Base-by-base conservation (phyloP, 2,329 filamentous ascomycete species). In the Myriosclerotinia scirpicola region DNA sequence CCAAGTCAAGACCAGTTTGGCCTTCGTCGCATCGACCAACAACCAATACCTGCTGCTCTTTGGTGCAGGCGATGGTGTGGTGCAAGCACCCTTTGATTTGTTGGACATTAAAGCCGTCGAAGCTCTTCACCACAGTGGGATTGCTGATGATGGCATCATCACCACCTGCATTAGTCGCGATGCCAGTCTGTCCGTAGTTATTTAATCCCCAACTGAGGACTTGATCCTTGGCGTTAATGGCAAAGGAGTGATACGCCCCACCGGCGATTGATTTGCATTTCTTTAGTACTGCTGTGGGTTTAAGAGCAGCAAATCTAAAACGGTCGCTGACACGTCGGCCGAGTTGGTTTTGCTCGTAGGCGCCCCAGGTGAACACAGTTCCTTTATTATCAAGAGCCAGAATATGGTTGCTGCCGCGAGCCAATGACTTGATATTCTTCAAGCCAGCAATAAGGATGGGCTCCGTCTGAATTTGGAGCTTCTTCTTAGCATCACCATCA, bases 171-270 rank as follows among this genome's bases (percentile, higher is more conserved):
- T 83, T 82, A 54, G 86, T 83, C 20, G 82, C 81, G 67, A 89
- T 83, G 46, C 90, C 92, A 20, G 90, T 91, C 80, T 96, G 89
- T 69, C 89, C 90, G 77, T 91, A 96, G 79, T 90, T 93, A 83
- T 96, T 96, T 40, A 94, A 81, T 34, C 93, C 92, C 92, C 92
- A 96, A 0, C 88, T 85, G 78, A 87, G 95, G 42, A 94, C 89
- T 40, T 85, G 83, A 50, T 88, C 88, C 38, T 88, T 84, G 69
- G 87, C 84, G 72, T 85, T 84, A 59, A 92, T 84, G 60, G 89
- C 90, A 73, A 96, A 94, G 72, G 88, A 90, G 80, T 96, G 91
- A 78, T 93, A 94, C 17, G 89, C 86, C 54, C 92, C 92, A 20
- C 69, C 81, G 79, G 3, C 78, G 60, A 50, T 68, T 69, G 60